These are phyloP conservation scores for Colletotrichum euphorbiae DNA, from an alignment of 2,329 filamentous ascomycete genomes.

Conservation along the genomic window DNA sequence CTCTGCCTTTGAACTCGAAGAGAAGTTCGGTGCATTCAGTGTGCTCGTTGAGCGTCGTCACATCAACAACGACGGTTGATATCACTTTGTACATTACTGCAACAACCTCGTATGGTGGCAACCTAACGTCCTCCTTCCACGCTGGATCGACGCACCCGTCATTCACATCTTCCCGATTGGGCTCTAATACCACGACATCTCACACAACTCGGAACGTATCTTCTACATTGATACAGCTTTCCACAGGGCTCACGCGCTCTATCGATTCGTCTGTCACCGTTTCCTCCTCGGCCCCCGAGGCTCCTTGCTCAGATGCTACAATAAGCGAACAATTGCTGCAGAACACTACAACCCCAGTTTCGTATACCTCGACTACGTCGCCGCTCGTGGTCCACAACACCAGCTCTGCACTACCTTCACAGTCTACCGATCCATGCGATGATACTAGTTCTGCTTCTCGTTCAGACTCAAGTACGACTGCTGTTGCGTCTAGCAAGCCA, in stretches of 20 bases:
- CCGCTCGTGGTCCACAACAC: background rate
- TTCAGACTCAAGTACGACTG: background rate
- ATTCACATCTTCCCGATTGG: background rate
- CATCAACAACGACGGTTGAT: slow-evolving; percentile 49
- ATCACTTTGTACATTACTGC: slow-evolving; percentile 49
- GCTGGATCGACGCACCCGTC: background rate
- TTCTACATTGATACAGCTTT: background rate
- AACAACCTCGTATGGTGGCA: slow-evolving; percentile 41
- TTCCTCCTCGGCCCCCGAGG: background rate
- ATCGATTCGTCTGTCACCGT: background rate
- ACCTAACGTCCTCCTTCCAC: slow-evolving; percentile 17
- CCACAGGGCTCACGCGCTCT: slow-evolving; percentile 3
- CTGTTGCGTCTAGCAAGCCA: background rate
- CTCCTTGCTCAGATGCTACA: slow-evolving; percentile 7
- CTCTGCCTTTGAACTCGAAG: slow-evolving; percentile 5
- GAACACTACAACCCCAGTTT: slow-evolving; percentile 2
- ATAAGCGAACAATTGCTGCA: background rate
- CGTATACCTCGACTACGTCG: background rate
- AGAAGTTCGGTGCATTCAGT: background rate
- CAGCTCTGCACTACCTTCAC: slow-evolving; percentile 4
- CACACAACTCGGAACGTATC: slow-evolving; percentile 7
- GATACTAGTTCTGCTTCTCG: slow-evolving; percentile 3
- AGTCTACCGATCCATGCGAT: slow-evolving; percentile 23
- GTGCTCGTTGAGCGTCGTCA: slow-evolving; percentile 40
- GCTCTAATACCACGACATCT: slow-evolving; percentile 12